Evolutionary conservation across 164 flowering plant genomes (phyloP), one percentile per base, ranked within the genome.

Genomic region (Piper betle): DNA sequence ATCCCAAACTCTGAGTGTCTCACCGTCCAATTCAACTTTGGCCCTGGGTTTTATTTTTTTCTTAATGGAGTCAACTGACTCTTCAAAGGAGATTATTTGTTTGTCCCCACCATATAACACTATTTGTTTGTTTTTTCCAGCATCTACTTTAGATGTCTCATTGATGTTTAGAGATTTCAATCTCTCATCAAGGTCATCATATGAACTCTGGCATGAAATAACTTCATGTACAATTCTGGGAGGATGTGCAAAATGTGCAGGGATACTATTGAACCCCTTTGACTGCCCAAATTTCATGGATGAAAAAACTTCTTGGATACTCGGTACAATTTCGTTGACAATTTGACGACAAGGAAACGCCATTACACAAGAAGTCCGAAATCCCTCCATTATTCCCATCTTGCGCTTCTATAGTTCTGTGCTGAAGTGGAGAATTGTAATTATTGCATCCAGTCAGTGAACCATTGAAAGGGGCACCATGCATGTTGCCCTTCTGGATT

Each of bases 11-110:
- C 84, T 77, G 13, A 72, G 71, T 59, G 91, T 72, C 62, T 82
- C 87, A 53, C 72, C 66, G 65, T 82, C 91, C 62, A 85, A 80
- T 68, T 78, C 79, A 52, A 82, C 91, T 68, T 77, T 82, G 16
- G 91, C 83, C 37, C 96, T 70, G 55, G 83, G 77, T 12, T 61
- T 57, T 19, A 25, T 72, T 10, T 68, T 73, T 72, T 71, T 84
- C 75, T 76, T 90, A 37, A 68, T 59, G 18, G 63, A 69, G 52
- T 74, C 81, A 69, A 64, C 66, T 48, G 40, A 17, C 43, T 68
- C 80, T 20, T 73, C 76, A 60, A 72, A 76, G 48, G 84, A 84
- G 69, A 83, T 72, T 50, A 86, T 57, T 37, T 75, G 58, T 7
- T 82, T 74, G 69, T 64, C 69, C 69, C 73, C 76, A 58, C 66